A percentile compares a stretch with the other conserved stretches of the same genome.
These are phyloP conservation scores for Saccharomyces hybrid DNA, from an alignment of 1,139 yeast genomes.

Conservation along the genomic window DNA sequence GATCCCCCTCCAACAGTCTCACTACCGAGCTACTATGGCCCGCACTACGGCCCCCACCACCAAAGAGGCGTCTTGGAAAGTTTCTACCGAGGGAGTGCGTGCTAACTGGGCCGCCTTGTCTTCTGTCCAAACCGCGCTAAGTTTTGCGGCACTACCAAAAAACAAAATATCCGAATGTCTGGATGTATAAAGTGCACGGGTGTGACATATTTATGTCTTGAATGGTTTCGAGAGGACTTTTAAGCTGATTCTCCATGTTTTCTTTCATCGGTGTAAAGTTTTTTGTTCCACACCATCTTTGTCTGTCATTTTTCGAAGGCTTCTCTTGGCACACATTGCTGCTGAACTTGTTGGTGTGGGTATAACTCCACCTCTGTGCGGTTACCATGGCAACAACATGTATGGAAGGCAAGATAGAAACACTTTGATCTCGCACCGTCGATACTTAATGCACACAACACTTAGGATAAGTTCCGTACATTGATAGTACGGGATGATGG, in stretches of 20 bases:
- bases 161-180: not conserved
- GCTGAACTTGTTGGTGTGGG: not conserved
- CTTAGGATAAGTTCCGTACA: not conserved
- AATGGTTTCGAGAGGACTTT: not conserved
- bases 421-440: not conserved
- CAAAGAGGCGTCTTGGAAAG: not conserved
- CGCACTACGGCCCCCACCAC: not conserved
- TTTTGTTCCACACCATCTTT: too few species aligned
- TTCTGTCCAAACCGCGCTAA: not conserved
- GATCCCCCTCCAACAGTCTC: not conserved
- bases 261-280: not conserved
- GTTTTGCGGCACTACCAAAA: not conserved
- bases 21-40: not conserved
- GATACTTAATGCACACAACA: not conserved
- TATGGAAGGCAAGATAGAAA: not conserved
- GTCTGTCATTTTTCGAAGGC: not conserved
- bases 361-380: not conserved
- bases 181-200: not conserved
- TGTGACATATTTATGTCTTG: not conserved
- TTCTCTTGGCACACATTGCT: not conserved
- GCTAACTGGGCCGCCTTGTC: not conserved
- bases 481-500: not conserved
- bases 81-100: not conserved
- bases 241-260: not conserved
- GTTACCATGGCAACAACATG: not conserved